Base-by-base conservation (phyloP, 2,329 filamentous ascomycete species). In the Chaetomiaceae sp. region DNA sequence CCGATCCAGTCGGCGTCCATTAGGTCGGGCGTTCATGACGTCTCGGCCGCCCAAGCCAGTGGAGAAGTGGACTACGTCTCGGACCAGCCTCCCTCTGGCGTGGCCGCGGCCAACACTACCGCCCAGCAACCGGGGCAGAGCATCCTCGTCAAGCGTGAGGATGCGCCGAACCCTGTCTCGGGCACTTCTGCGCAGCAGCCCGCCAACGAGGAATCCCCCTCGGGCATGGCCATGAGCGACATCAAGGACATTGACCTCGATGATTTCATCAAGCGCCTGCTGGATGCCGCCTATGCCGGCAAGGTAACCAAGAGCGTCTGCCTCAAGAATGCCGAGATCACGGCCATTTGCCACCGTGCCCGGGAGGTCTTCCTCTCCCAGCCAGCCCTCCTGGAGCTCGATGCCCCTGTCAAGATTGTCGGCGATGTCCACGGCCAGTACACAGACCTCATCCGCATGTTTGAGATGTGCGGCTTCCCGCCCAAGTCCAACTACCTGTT, bases 251-350 rank as follows among this genome's bases (percentile, higher is more conserved):
- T 94, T 62, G 94, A 99, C 68, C 77, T 99, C 27, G 94, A 99
- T 67, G 94, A 99, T 67, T 96, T 95, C 78, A 99, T 99, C 68
- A 91, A 91, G 65, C 85, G 94, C 39, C 81, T 99, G 39, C 77
- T 99, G 50, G 94, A 99, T 70, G 92, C 94, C 9, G 94, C 89
- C 12, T 99, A 99, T 68, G 88, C 91, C 40, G 91, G 91, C 61
- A 99, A 99, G 72, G 89, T 96, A 63, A 97, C 94, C 58, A 99
- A 99, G 78, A 90, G 91, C 20, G 92, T 97, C 22, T 96, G 91
- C 64, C 78, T 99, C 56, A 96, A 96, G 77, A 97, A 99, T 68
- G 94, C 94, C 36, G 94, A 99, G 71, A 97, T 99, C 60, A 88
- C 86, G 43, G 91, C 92, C 56, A 92, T 99, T 60, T 99, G 94